Conservation (phyloP, 2,329 filamentous ascomycete genomes). For the Zymoseptoria passerinii region DNA sequence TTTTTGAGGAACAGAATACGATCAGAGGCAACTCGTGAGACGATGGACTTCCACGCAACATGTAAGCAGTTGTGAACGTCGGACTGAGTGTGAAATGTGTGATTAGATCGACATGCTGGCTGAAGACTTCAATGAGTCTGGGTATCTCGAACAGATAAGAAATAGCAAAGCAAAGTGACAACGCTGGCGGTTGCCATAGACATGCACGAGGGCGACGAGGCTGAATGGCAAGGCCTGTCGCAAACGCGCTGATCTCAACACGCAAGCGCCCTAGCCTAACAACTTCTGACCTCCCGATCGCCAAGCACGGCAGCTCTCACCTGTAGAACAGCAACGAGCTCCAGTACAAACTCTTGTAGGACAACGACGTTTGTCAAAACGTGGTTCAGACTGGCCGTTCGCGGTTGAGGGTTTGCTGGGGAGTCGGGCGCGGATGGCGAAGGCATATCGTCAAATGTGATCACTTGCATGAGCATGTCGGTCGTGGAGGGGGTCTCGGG, state of each 20-base stretch:
- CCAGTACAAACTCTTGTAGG: slow-evolving; percentile 43
- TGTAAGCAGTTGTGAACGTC: too few relatives aligned
- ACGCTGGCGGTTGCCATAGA: background rate
- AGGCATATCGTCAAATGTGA: slow-evolving; percentile 15
- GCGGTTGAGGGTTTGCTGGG: slow-evolving; percentile 6
- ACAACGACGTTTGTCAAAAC: slow-evolving; percentile 44
- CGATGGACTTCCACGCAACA: background rate
- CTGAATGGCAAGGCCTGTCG: background rate
- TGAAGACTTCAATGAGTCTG: background rate
- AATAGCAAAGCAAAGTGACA: background rate
- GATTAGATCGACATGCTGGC: background rate
- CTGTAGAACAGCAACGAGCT: slow-evolving; percentile 42
- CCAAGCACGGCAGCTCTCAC: slow-evolving; percentile 40
- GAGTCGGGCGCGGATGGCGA: background rate
- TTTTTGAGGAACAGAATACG: background rate
- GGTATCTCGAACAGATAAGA: background rate
- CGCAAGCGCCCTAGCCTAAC: background rate
- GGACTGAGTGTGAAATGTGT: background rate
- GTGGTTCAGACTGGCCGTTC: slow-evolving; percentile 39
- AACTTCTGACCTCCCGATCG: slow-evolving; percentile 31
- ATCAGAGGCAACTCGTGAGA: background rate
- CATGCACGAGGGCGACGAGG: background rate
- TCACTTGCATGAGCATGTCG: slow-evolving; percentile 27
- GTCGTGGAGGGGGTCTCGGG: slow-evolving; percentile 29
- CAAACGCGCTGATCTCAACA: background rate